These are phyloP conservation scores for Myriosclerotinia scirpicola DNA, from an alignment of 2,329 filamentous ascomycete species.

Conservation along the genomic window DNA sequence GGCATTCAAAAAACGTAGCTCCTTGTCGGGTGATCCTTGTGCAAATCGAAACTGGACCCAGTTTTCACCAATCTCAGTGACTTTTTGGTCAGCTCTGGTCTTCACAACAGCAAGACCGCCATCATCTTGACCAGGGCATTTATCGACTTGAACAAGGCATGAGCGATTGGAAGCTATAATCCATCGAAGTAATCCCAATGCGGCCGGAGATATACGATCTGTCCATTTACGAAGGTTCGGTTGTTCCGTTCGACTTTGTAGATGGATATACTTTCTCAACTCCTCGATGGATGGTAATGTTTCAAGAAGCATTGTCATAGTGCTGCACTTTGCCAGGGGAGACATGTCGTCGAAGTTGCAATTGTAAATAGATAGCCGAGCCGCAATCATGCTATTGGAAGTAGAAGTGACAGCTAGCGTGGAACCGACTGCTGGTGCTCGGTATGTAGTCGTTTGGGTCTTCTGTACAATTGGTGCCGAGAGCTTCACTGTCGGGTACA, in stretches of 20 bases:
- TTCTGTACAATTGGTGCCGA: constrained; percentile 26
- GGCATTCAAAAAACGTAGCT: constrained; percentile 68
- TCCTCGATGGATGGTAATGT: constrained; percentile 60
- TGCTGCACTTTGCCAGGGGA: constrained; percentile 47
- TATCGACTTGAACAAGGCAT: constrained; percentile 75
- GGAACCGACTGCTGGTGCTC: constrained; percentile 24
- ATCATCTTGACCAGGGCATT: constrained; percentile 37
- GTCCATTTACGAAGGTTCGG: constrained; percentile 51
- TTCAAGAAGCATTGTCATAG: constrained; percentile 54
- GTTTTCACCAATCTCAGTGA: constrained; percentile 58
- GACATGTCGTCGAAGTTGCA: constrained; percentile 58
- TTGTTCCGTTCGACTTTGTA: constrained; percentile 33
- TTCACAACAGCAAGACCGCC: constrained; percentile 29
- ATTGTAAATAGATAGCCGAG: constrained; percentile 46
- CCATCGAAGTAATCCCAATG: constrained; percentile 74
- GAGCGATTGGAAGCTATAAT: constrained; percentile 88
- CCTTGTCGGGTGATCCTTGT: constrained; percentile 86
- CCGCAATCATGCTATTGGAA: constrained; percentile 33
- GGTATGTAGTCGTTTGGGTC: neutral
- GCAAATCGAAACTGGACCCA: constrained; percentile 85
- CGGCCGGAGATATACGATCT: constrained; percentile 61
- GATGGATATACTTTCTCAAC: constrained; percentile 53
- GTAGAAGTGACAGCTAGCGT: constrained; percentile 35
- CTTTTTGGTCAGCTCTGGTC: constrained; percentile 40
- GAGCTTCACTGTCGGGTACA: constrained; percentile 35